These are phyloP conservation scores for Leishmania martiniquensis DNA, from an alignment of 208 protist genomes.

Conservation along the genomic window DNA sequence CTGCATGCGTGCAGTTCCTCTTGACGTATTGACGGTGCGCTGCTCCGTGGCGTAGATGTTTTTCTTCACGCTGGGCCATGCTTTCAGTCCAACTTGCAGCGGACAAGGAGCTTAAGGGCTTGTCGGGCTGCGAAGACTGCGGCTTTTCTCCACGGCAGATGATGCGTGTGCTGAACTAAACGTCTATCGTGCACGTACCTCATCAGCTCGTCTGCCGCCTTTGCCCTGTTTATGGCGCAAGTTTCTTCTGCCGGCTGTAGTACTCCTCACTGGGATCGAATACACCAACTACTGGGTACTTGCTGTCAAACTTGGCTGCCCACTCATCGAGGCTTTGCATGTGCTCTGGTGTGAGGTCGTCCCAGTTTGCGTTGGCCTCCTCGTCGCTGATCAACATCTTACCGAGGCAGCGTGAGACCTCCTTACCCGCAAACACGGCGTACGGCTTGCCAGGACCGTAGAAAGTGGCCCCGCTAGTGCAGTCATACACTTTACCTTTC, in stretches of 20 bases:
- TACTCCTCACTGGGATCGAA: slow-evolving; percentile 58
- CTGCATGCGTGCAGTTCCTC: too few relatives aligned
- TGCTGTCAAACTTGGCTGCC: slow-evolving; percentile 68
- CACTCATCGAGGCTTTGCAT: slow-evolving; percentile 74
- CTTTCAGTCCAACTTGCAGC: too few relatives aligned
- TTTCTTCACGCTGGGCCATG: slow-evolving; percentile 91
- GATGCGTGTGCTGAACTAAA: too few relatives aligned
- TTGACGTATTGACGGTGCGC: too few relatives aligned
- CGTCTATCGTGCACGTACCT: too few relatives aligned
- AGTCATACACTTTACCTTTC: slow-evolving; percentile 84
- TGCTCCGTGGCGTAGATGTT: slow-evolving; percentile 74
- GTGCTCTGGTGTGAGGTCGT: slow-evolving; percentile 65
- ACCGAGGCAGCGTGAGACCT: slow-evolving; percentile 73
- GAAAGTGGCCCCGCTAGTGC: slow-evolving; percentile 59
- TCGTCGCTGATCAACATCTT: slow-evolving; percentile 84
- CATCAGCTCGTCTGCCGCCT: too few relatives aligned
- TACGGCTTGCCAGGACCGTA: slow-evolving; percentile 82
- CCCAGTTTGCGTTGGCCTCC: slow-evolving; percentile 81
- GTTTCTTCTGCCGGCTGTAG: slow-evolving; percentile 39
- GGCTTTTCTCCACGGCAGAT: slow-evolving; percentile 44
- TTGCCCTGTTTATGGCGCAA: slow-evolving; percentile 27
- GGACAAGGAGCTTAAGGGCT: too few relatives aligned
- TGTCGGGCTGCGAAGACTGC: slow-evolving; percentile 93
- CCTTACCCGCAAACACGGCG: slow-evolving; percentile 80
- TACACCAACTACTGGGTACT: slow-evolving; percentile 74